phyloP scores from a whole-genome alignment of 2,329 filamentous ascomycete species.

The Chaetomium sp. region DNA sequence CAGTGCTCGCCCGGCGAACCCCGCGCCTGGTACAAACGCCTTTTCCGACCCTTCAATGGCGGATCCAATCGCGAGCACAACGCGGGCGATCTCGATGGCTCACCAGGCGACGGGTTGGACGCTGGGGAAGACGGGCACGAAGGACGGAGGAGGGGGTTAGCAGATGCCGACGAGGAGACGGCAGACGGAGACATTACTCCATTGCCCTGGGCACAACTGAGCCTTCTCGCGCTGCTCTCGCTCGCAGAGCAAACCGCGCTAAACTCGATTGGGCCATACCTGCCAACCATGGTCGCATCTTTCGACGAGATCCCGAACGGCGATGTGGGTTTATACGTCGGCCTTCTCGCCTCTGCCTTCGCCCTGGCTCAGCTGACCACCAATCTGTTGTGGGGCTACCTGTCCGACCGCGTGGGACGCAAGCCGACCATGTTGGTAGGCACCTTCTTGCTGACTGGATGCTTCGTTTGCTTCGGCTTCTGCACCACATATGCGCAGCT shows the following conservation, averaged over 20 bases:
- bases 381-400: conserved; percentile 87
- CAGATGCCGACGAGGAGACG: conserved; percentile 25
- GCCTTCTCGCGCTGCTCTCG: conserved; percentile 82
- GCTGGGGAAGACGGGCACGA: not conserved
- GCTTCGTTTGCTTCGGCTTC: conserved; percentile 86
- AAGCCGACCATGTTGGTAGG: conserved; percentile 83
- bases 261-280: conserved; percentile 93
- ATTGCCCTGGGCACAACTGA: conserved; percentile 79
- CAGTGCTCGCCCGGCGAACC: conserved; percentile 27
- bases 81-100: conserved; percentile 30
- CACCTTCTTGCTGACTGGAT: conserved; percentile 77
- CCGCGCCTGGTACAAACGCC: conserved; percentile 39
- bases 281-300: conserved; percentile 85
- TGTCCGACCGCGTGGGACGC: conserved; percentile 76
- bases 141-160: not conserved
- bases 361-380: conserved; percentile 90
- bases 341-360: conserved; percentile 86
- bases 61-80: not conserved
- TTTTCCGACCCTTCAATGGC: conserved; percentile 37
- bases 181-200: conserved; percentile 56
- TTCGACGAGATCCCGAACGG: conserved; percentile 77
- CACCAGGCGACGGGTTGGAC: not conserved
- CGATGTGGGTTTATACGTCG: conserved; percentile 84
- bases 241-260: conserved; percentile 93
- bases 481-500: conserved; percentile 82